phyloP scores from a whole-genome alignment of 208 protist species.

The Leishmania tropica region DNA sequence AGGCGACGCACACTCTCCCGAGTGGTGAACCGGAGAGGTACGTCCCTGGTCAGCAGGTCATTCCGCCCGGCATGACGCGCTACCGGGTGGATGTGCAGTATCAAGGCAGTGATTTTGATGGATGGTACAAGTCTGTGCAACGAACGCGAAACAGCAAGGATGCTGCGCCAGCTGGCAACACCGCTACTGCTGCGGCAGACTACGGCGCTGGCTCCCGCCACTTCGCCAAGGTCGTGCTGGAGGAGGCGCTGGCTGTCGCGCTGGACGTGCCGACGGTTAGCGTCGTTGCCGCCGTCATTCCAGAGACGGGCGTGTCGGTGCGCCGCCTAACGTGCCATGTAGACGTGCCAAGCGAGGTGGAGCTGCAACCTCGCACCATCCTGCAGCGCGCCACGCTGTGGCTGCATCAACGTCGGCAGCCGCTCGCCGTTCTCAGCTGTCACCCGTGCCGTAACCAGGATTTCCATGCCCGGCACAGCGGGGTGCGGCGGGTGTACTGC shows the following conservation, averaged over 20 bases:
- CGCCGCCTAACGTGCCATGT: constrained; percentile 84
- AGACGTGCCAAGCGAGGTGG: constrained; percentile 74
- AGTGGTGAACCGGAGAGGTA: constrained; percentile 36
- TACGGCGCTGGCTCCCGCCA: constrained; percentile 26
- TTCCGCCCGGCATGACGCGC: constrained; percentile 77
- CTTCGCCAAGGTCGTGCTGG: constrained; percentile 62
- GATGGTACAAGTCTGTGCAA: constrained; percentile 80
- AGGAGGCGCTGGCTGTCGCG: constrained; percentile 85
- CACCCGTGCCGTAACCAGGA: constrained; percentile 75
- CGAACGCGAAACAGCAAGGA: constrained; percentile 12
- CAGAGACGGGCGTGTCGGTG: constrained; percentile 79
- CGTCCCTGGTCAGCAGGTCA: constrained; percentile 83
- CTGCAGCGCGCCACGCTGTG: constrained; percentile 85
- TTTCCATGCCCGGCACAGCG: constrained; percentile 87
- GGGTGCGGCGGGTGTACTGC: constrained; percentile 79
- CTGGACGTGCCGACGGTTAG: constrained; percentile 59
- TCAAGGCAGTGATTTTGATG: constrained; percentile 85
- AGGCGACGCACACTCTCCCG: neutral
- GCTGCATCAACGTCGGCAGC: constrained; percentile 74
- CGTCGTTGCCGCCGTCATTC: constrained; percentile 74
- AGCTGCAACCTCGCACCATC: constrained; percentile 87
- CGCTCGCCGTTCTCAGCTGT: constrained; percentile 77
- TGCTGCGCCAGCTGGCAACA: neutral
- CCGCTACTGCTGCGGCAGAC: constrained; percentile 2
- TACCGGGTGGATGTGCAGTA: constrained; percentile 93